Evolutionary conservation across 2,329 filamentous ascomycete genomes (phyloP).

Genomic region (Cercospora canescens): DNA sequence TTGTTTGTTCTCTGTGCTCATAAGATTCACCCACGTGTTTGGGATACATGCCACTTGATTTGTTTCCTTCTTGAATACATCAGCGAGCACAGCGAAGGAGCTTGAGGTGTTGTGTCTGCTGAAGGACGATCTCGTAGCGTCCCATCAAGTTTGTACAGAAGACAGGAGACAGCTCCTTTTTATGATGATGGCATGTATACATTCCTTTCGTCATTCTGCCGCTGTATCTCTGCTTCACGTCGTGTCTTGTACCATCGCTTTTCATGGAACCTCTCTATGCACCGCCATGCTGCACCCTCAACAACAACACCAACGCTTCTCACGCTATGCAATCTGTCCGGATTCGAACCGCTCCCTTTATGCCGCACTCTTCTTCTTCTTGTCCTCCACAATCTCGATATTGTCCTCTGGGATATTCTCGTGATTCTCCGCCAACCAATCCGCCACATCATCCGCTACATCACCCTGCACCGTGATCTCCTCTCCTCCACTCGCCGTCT

Average conservation of each 20-base stretch:
- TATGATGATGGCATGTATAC: background rate
- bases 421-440: slow-evolving; percentile 87
- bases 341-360: background rate
- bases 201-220: background rate
- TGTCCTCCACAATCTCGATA: slow-evolving; percentile 91
- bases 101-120: background rate
- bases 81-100: background rate
- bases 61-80: background rate
- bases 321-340: background rate
- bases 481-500: slow-evolving; percentile 72
- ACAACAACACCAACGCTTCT: background rate
- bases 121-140: background rate
- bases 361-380: slow-evolving; percentile 72
- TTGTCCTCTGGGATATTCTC: slow-evolving; percentile 91
- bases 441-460: slow-evolving; percentile 89
- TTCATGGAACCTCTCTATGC: background rate
- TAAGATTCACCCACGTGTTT: background rate
- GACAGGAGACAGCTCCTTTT: background rate
- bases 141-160: background rate
- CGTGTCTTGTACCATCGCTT: background rate
- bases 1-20: background rate
- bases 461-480: slow-evolving; percentile 98
- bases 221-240: background rate
- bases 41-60: background rate
- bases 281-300: background rate